Conservation (phyloP, 2,329 filamentous ascomycete genomes). For the Geosmithia morbida region DNA sequence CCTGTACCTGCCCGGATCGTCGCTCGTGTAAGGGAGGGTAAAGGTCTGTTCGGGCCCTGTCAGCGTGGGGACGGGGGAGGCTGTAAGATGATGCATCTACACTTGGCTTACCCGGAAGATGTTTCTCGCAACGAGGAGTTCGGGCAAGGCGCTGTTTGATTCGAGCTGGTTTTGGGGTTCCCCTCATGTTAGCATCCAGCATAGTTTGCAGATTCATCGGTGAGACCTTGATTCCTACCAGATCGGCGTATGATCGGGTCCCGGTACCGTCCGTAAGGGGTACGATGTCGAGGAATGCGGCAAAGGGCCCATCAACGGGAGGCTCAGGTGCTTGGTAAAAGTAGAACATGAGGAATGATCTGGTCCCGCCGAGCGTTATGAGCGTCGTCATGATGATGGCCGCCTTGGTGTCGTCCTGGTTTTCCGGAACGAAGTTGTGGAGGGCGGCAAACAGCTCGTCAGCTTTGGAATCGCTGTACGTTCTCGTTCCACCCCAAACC, state of each 20-base stretch:
- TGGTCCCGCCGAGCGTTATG: constrained; percentile 6
- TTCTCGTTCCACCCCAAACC: constrained; percentile 21
- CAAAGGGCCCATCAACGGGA: constrained; percentile 12
- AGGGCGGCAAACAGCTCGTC: constrained; percentile 15
- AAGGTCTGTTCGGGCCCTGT: constrained; percentile 6
- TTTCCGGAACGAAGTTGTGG: constrained; percentile 14
- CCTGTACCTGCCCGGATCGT: constrained; percentile 13
- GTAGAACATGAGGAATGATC: constrained; percentile 14
- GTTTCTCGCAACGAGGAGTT: constrained; percentile 5
- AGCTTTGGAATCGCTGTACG: constrained; percentile 13
- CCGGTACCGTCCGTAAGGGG: constrained; percentile 8
- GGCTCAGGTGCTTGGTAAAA: constrained; percentile 17
- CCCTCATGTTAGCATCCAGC: background rate
- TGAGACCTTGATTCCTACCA: constrained; percentile 9
- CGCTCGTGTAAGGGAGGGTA: constrained; percentile 10
- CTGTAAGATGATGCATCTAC: background rate
- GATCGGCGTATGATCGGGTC: constrained; percentile 14
- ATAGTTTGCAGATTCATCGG: background rate
- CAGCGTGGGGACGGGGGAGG: background rate
- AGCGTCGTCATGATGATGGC: constrained; percentile 14
- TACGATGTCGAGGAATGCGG: constrained; percentile 15
- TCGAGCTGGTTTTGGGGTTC: constrained; percentile 2
- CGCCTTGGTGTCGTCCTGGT: constrained; percentile 11
- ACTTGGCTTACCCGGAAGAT: constrained; percentile 7
- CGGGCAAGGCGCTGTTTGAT: constrained; percentile 6